Conservation (phyloP, 2,329 filamentous ascomycete species). For the Capronia epimyces region DNA sequence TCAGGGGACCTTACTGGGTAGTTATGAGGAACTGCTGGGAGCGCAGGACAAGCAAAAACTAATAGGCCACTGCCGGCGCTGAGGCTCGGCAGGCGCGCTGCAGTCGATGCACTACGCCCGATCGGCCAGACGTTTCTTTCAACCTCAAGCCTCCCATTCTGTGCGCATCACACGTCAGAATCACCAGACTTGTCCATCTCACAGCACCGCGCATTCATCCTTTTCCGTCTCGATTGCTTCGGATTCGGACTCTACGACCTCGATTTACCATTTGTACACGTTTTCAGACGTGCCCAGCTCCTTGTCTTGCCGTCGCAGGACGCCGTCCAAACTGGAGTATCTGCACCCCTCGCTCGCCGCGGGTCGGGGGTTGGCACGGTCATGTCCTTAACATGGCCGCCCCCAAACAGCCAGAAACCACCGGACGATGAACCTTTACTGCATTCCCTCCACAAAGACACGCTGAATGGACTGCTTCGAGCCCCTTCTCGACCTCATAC, state of each 20-base stretch:
- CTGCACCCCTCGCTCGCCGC: slow-evolving; percentile 41
- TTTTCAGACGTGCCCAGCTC: slow-evolving; percentile 10
- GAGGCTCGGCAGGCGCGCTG: slow-evolving; percentile 10
- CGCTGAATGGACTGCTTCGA: slow-evolving; percentile 42
- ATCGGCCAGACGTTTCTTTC: slow-evolving; percentile 17
- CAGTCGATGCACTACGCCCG: slow-evolving; percentile 5
- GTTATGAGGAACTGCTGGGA: too few species aligned
- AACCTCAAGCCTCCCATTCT: slow-evolving; percentile 24
- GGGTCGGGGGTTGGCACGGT: slow-evolving; percentile 40
- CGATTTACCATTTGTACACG: slow-evolving; percentile 13
- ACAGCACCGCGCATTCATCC: slow-evolving; percentile 21
- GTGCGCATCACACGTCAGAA: slow-evolving; percentile 18
- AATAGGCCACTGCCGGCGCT: not conserved
- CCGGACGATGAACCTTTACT: slow-evolving; percentile 62
- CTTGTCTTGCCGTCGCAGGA: slow-evolving; percentile 20
- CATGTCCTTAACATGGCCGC: slow-evolving; percentile 65
- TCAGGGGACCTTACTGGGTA: too few species aligned
- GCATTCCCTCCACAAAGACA: slow-evolving; percentile 28
- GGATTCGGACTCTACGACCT: slow-evolving; percentile 12
- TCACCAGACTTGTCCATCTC: slow-evolving; percentile 20
- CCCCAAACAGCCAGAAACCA: slow-evolving; percentile 51
- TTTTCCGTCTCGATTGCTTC: slow-evolving; percentile 14
- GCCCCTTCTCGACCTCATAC: slow-evolving; percentile 42
- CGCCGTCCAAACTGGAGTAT: slow-evolving; percentile 41
- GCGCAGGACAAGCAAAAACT: not conserved